Conservation (phyloP, 2,329 filamentous ascomycete genomes). For the Ceratocystiopsis brevicomis region DNA sequence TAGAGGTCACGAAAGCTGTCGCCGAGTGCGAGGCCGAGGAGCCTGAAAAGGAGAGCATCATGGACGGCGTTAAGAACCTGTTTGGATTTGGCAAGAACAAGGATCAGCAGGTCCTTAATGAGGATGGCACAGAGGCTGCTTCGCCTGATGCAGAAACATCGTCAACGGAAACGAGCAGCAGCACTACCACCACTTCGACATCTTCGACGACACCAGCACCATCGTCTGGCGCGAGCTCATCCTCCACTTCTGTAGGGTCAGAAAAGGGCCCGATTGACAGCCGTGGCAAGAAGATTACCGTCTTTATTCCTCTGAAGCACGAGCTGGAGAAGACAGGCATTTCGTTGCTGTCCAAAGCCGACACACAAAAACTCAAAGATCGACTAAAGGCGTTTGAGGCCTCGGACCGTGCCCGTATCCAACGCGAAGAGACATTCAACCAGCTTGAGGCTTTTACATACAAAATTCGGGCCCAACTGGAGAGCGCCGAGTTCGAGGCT, state of each 20-base stretch:
- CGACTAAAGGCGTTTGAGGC: constrained; percentile 69
- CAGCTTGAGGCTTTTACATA: constrained; percentile 90
- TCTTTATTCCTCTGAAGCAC: constrained; percentile 33
- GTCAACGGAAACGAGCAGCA: constrained; percentile 14
- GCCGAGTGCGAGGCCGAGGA: constrained; percentile 73
- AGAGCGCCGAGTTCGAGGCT: constrained; percentile 53
- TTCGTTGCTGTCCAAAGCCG: constrained; percentile 28
- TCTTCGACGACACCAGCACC: constrained; percentile 13
- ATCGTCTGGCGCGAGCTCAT: too few species aligned
- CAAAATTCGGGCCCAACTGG: constrained; percentile 63
- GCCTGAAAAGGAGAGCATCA: constrained; percentile 55
- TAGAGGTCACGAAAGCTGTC: constrained; percentile 55
- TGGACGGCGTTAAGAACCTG: constrained; percentile 88
- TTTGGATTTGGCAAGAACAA: constrained; percentile 76
- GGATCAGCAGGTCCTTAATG: constrained; percentile 56
- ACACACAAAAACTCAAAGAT: constrained; percentile 37
- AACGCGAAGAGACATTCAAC: constrained; percentile 76
- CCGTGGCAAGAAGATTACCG: constrained; percentile 34
- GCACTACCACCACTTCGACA: constrained; percentile 16
- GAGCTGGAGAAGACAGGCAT: constrained; percentile 30
- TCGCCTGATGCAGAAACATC: too few species aligned
- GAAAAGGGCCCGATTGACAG: neutral
- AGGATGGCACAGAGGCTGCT: constrained; percentile 27
- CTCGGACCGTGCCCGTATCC: constrained; percentile 59
- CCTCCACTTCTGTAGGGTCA: too few species aligned